These are phyloP conservation scores for Ceratocystis variospora DNA, from an alignment of 2,329 filamentous ascomycete genomes.

Conservation along the genomic window DNA sequence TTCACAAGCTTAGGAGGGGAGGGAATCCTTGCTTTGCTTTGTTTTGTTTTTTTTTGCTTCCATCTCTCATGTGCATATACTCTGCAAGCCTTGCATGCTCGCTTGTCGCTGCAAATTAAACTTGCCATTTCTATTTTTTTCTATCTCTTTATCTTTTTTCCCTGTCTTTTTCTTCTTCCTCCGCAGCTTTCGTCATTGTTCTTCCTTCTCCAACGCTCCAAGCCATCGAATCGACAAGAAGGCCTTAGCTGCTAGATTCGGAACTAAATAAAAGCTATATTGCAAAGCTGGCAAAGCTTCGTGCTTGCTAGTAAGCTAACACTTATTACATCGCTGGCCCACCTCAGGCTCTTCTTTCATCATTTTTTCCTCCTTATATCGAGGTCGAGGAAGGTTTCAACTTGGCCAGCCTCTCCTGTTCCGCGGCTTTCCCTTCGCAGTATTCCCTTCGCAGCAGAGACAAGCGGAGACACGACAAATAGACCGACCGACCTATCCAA, in stretches of 20 bases:
- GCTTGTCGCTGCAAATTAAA: conserved; percentile 1
- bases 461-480: not conserved
- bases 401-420: not conserved
- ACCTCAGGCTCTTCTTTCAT: not conserved
- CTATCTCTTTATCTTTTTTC: not conserved
- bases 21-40: conserved; percentile 3
- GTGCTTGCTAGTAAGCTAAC: too few relatives aligned
- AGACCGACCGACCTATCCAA: not conserved
- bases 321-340: too few relatives aligned
- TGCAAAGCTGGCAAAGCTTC: too few relatives aligned
- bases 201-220: not conserved
- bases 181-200: not conserved
- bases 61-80: not conserved
- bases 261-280: too few relatives aligned
- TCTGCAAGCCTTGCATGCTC: not conserved
- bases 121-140: not conserved
- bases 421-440: not conserved
- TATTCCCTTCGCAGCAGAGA: not conserved
- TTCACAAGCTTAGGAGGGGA: not conserved
- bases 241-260: too few relatives aligned
- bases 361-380: not conserved
- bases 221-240: not conserved
- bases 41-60: not conserved
- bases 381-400: not conserved
- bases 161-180: not conserved